phyloP scores from a whole-genome alignment of 306 rosid genomes.

The Rosa multiflora region DNA sequence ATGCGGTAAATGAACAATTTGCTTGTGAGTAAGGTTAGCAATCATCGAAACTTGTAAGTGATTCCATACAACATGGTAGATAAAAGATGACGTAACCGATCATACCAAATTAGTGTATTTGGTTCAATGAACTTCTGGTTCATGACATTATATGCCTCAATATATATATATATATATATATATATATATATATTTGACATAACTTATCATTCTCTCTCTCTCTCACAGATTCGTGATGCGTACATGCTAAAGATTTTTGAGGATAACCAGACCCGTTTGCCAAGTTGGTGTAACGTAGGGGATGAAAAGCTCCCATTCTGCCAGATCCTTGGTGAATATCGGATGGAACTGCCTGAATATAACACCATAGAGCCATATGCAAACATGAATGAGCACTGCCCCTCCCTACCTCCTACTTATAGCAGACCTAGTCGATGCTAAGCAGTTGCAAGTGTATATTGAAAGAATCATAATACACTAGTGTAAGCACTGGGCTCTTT shows the following conservation, averaged over 20 bases:
- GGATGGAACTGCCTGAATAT: slow-evolving; percentile 89
- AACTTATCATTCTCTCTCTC: neutral
- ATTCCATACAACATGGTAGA: too few species aligned
- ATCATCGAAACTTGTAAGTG: too few species aligned
- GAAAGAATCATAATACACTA: neutral
- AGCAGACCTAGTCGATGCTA: slow-evolving; percentile 65
- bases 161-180: too few species aligned
- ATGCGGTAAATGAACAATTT: too few species aligned
- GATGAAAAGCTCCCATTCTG: slow-evolving; percentile 70
- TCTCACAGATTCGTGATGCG: slow-evolving; percentile 85
- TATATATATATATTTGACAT: slow-evolving; percentile 10
- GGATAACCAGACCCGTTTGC: slow-evolving; percentile 75
- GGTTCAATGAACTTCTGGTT: too few species aligned
- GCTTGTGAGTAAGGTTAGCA: too few species aligned
- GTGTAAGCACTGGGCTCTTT: neutral
- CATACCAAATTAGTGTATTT: too few species aligned
- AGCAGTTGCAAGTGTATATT: slow-evolving; percentile 8
- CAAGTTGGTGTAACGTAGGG: slow-evolving; percentile 80
- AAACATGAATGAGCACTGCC: slow-evolving; percentile 93
- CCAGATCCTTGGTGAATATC: slow-evolving; percentile 94
- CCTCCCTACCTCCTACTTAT: slow-evolving; percentile 80
- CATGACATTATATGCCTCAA: too few species aligned
- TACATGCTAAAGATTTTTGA: slow-evolving; percentile 84
- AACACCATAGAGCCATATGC: slow-evolving; percentile 79
- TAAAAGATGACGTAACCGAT: too few species aligned